phyloP scores from a whole-genome alignment of 2,329 filamentous ascomycete species.

The Venturiaceae sp. region DNA sequence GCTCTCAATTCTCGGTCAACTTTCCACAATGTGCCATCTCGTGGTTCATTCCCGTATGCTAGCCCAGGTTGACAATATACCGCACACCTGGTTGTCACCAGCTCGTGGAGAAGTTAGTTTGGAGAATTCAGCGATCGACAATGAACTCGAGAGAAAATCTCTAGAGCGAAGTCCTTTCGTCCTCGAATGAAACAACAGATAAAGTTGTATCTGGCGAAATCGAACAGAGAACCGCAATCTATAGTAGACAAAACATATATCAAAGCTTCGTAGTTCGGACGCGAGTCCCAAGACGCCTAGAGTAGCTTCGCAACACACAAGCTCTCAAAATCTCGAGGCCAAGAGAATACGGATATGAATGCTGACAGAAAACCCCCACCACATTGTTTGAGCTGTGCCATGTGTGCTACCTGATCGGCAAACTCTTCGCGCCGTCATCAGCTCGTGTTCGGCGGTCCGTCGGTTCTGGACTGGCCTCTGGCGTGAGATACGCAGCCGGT shows the following conservation, averaged over 20 bases:
- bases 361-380: not conserved
- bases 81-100: not conserved
- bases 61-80: not conserved
- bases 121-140: not conserved
- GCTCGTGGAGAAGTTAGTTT: not conserved
- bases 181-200: not conserved
- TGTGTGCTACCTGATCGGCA: not conserved
- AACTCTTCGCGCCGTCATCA: not conserved
- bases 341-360: not conserved
- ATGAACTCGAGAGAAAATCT: not conserved
- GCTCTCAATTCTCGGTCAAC: not conserved
- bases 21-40: not conserved
- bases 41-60: not conserved
- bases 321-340: not conserved
- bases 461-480: conserved; percentile 25
- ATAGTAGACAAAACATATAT: not conserved
- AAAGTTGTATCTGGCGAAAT: not conserved
- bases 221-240: not conserved
- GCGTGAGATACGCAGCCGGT: conserved; percentile 24
- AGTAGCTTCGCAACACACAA: not conserved
- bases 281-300: not conserved
- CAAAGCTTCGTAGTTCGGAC: not conserved
- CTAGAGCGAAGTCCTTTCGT: not conserved
- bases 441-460: not conserved
- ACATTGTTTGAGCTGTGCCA: not conserved